Conservation (phyloP, 768 basidiomycete species). For the Pulveroboletus frians region DNA sequence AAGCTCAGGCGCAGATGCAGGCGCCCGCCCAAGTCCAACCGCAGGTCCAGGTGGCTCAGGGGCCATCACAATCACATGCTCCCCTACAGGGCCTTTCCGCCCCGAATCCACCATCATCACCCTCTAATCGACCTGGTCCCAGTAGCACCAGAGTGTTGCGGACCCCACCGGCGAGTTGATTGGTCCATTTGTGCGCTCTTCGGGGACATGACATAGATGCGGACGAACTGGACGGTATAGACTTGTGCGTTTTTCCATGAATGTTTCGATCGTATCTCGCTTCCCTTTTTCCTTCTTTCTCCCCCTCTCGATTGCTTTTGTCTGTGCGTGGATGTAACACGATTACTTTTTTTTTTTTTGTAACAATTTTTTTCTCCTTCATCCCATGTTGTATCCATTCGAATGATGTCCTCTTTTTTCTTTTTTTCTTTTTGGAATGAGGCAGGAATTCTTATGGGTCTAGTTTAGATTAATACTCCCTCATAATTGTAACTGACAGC, state of each 20-base stretch:
- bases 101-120: constrained; percentile 17
- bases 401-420: constrained; percentile 5
- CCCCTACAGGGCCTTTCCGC: constrained; percentile 19
- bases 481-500: constrained; percentile 25
- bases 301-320: neutral
- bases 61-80: constrained; percentile 16
- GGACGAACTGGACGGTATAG: constrained; percentile 24
- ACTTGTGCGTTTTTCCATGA: constrained; percentile 9
- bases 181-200: neutral
- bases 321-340: constrained; percentile 7
- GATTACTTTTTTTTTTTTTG: neutral
- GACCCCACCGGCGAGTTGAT: constrained; percentile 19
- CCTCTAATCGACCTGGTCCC: constrained; percentile 22
- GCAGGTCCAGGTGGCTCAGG: constrained; percentile 20
- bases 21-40: constrained; percentile 17
- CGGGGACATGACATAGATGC: constrained; percentile 20
- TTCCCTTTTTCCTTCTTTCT: neutral
- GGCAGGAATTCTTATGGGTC: constrained; percentile 17
- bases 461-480: constrained; percentile 26
- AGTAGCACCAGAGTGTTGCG: constrained; percentile 14
- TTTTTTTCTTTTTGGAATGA: constrained; percentile 21
- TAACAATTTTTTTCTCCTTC: constrained; percentile 1
- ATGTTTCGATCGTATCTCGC: neutral
- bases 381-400: constrained; percentile 12
- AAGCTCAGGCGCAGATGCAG: constrained; percentile 20